These are phyloP conservation scores for Chaetomium cochliodes DNA, from an alignment of 495 filamentous ascomycete genomes.

Conservation along the genomic window DNA sequence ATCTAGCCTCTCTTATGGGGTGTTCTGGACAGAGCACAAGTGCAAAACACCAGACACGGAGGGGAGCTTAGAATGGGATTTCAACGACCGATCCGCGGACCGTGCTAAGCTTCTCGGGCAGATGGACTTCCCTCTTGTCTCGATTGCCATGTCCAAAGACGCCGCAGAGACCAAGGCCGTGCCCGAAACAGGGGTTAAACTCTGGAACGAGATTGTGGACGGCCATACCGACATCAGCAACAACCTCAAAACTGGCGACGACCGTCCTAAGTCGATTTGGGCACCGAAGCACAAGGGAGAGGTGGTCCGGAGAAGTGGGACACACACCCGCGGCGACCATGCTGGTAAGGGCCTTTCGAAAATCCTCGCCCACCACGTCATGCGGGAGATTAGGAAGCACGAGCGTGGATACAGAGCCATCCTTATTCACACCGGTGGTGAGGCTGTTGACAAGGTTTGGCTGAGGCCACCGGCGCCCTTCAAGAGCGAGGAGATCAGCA, in stretches of 20 bases:
- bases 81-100: background rate
- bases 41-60: background rate
- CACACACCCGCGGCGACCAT: background rate
- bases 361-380: background rate
- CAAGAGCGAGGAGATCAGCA: background rate
- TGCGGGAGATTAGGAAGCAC: background rate
- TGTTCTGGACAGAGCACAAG: background rate
- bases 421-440: background rate
- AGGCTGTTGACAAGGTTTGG: background rate
- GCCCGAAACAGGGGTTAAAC: background rate
- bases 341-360: background rate
- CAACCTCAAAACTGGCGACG: background rate
- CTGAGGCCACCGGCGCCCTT: background rate
- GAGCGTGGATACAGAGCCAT: background rate
- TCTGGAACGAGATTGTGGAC: background rate
- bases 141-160: constrained; percentile 2
- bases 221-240: background rate
- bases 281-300: background rate
- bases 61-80: background rate
- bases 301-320: background rate
- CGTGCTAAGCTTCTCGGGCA: background rate
- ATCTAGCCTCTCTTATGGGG: background rate
- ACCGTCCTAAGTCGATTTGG: background rate
- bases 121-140: constrained; percentile 10
- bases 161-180: background rate